Evolutionary conservation across 2,329 filamentous ascomycete species (phyloP).

Genomic region (Alternaria angustiovoidea): DNA sequence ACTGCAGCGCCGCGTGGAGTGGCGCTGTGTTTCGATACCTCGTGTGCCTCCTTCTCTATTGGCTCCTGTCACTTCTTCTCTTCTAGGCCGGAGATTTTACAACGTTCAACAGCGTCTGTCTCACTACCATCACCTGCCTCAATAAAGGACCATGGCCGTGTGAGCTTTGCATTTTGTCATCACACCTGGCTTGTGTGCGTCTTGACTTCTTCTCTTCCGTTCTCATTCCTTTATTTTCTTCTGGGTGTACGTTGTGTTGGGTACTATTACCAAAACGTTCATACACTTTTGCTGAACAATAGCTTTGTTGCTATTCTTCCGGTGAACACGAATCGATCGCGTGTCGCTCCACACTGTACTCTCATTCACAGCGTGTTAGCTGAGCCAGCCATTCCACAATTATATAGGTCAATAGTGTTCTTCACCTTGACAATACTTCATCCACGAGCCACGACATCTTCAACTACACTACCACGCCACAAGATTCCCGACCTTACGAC

Average conservation of each 20-base stretch:
- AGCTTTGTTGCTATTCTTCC: constrained; percentile 4
- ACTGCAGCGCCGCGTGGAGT: constrained; percentile 41
- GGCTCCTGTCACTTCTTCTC: constrained; percentile 40
- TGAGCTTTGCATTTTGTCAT: constrained; percentile 23
- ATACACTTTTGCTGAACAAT: constrained; percentile 33
- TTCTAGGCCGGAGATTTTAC: constrained; percentile 30
- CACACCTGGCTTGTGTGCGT: constrained; percentile 24
- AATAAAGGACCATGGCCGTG: constrained; percentile 42
- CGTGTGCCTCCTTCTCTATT: constrained; percentile 39
- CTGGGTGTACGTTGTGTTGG: constrained; percentile 21
- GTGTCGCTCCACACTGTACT: not conserved
- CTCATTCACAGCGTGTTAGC: not conserved
- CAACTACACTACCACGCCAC: not conserved
- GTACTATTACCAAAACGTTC: constrained; percentile 15
- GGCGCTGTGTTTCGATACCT: constrained; percentile 47
- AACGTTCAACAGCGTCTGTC: constrained; percentile 38
- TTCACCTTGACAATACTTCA: not conserved
- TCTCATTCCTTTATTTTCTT: constrained; percentile 19
- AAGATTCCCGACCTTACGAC: not conserved
- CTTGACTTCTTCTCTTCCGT: constrained; percentile 24
- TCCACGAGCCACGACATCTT: constrained; percentile 1
- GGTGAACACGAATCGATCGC: not conserved
- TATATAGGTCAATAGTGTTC: not conserved
- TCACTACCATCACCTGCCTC: constrained; percentile 39
- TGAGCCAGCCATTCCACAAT: not conserved